Evolutionary conservation across 495 filamentous ascomycete genomes (phyloP).

Genomic region (Penicillium salamii): DNA sequence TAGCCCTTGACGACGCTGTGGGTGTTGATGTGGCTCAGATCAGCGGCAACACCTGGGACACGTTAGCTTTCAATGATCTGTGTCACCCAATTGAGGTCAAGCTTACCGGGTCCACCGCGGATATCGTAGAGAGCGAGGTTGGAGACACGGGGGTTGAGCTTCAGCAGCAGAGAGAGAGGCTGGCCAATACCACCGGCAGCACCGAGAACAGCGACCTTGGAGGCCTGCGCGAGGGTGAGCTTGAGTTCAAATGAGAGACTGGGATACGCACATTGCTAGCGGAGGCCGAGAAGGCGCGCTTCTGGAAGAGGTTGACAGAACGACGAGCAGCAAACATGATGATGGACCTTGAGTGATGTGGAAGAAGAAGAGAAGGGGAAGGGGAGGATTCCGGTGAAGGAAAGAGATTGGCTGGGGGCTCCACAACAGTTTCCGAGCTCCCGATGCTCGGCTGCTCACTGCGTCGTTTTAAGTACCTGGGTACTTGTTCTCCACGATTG

Average conservation of each 20-base stretch:
- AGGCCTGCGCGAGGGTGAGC: constrained; percentile 57
- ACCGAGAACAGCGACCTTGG: constrained; percentile 95
- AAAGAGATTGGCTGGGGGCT: constrained; percentile 13
- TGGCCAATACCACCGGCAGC: constrained; percentile 97
- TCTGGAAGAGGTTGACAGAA: constrained; percentile 70
- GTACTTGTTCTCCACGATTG: neutral
- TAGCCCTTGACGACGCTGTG: constrained; percentile 93
- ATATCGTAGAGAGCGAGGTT: constrained; percentile 98
- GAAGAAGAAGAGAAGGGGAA: constrained; percentile 15
- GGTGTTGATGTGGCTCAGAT: constrained; percentile 98
- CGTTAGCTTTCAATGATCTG: neutral
- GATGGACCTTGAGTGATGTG: constrained; percentile 11
- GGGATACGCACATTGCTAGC: constrained; percentile 70
- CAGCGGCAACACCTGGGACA: constrained; percentile 87
- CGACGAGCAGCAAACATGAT: constrained; percentile 75
- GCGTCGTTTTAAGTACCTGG: neutral
- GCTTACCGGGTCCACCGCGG: constrained; percentile 83
- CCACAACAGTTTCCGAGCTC: constrained; percentile 22
- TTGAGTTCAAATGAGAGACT: constrained; percentile 7
- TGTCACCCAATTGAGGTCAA: neutral
- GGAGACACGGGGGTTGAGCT: constrained; percentile 91
- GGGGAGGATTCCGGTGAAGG: constrained; percentile 25
- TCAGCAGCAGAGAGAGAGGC: constrained; percentile 93
- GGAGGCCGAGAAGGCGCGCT: constrained; percentile 91
- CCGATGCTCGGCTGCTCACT: constrained; percentile 23